Evolutionary conservation across 768 basidiomycete genomes (phyloP).

Genomic region (Lentinula edodes): DNA sequence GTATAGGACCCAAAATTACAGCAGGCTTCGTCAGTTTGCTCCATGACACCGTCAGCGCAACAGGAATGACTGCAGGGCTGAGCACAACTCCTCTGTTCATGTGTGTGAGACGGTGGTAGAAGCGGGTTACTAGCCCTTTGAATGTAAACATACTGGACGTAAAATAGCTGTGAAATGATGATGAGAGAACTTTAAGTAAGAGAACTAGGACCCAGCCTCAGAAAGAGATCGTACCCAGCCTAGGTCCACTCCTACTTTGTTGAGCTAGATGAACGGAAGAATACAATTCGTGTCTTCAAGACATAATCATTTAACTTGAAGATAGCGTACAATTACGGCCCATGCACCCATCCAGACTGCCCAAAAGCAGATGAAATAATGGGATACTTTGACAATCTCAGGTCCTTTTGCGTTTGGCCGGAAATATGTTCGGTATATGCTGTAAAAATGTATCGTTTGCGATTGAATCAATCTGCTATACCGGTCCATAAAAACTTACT

Average conservation of each 20-base stretch:
- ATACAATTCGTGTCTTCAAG: neutral
- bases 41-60: slow-evolving; percentile 42
- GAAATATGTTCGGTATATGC: slow-evolving; percentile 34
- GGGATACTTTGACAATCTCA: slow-evolving; percentile 34
- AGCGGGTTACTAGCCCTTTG: no score
- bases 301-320: neutral
- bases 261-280: slow-evolving; percentile 23
- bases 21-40: slow-evolving; percentile 35
- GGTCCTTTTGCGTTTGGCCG: slow-evolving; percentile 28
- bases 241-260: slow-evolving; percentile 38
- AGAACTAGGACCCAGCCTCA: slow-evolving; percentile 6
- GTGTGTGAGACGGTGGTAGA: neutral
- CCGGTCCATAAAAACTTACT: slow-evolving; percentile 24
- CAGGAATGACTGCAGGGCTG: slow-evolving; percentile 45
- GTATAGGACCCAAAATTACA: slow-evolving; percentile 34
- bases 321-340: slow-evolving; percentile 27
- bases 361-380: slow-evolving; percentile 36
- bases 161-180: slow-evolving; percentile 25
- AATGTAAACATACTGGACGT: slow-evolving; percentile 33
- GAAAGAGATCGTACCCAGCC: slow-evolving; percentile 32
- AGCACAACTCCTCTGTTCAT: slow-evolving; percentile 38
- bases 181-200: neutral
- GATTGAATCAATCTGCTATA: neutral
- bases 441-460: neutral
- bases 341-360: slow-evolving; percentile 39